Evolutionary conservation across 2,329 filamentous ascomycete genomes (phyloP).

Genomic region (Capronia americana): DNA sequence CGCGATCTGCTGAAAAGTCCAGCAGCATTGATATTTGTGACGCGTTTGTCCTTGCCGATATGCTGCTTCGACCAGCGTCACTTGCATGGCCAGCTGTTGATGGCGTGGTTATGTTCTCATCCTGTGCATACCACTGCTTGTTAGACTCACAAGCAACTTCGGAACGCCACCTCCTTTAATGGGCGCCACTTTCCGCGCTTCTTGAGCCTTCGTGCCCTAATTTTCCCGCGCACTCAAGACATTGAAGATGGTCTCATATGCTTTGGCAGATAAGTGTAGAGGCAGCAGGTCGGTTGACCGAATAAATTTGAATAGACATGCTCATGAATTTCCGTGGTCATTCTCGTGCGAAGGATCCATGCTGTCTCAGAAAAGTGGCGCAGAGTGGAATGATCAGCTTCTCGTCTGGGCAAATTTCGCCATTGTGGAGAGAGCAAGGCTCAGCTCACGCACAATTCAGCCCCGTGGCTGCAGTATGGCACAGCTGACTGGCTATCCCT

Average conservation of each 20-base stretch:
- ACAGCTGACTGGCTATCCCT: conserved; percentile 1
- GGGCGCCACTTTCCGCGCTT: background rate
- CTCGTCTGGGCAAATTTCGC: background rate
- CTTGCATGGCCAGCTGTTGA: background rate
- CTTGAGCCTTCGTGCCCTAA: background rate
- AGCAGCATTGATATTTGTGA: background rate
- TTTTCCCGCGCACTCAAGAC: background rate
- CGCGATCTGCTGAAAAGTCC: background rate
- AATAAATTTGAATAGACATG: background rate
- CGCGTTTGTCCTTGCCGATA: background rate
- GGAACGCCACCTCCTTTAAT: background rate
- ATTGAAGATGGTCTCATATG: background rate
- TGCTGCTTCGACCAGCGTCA: background rate
- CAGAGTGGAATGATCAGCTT: background rate
- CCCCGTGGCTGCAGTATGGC: background rate
- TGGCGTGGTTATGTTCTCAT: background rate
- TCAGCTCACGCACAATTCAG: background rate
- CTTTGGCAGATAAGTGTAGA: background rate
- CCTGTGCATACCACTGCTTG: background rate
- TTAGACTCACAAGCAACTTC: background rate
- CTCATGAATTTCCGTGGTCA: background rate
- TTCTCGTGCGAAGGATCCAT: background rate
- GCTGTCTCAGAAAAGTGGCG: background rate
- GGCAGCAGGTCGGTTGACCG: background rate
- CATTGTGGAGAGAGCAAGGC: background rate